These are phyloP conservation scores for Trypanosoma conorhini DNA, from an alignment of 208 protist genomes.

Conservation along the genomic window DNA sequence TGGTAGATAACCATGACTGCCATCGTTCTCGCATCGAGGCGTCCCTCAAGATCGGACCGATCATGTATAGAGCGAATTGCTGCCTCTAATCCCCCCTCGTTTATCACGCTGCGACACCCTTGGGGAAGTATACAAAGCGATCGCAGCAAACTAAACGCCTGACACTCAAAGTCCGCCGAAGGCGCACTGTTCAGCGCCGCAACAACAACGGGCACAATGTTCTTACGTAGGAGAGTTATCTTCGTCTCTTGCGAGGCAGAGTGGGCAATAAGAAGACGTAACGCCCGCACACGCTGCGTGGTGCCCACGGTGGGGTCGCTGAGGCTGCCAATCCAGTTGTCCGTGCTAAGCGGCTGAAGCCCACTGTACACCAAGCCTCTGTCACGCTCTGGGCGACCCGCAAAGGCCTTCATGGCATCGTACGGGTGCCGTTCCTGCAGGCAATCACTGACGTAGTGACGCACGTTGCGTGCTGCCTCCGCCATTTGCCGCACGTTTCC, in stretches of 20 bases:
- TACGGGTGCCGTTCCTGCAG: conserved; percentile 87
- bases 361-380: conserved; percentile 68
- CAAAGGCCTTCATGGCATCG: conserved; percentile 71
- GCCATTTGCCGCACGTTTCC: conserved; percentile 36
- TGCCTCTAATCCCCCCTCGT: conserved; percentile 50
- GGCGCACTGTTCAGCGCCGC: conserved; percentile 33
- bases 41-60: conserved; percentile 11
- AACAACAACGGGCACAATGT: conserved; percentile 52
- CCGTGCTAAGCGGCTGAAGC: conserved; percentile 30
- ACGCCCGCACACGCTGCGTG: conserved; percentile 52
- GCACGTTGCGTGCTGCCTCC: conserved; percentile 61
- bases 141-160: conserved; percentile 69
- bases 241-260: conserved; percentile 79
- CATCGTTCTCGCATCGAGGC: conserved; percentile 32
- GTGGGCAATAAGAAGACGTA: conserved; percentile 68
- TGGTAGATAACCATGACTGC: conserved; percentile 57
- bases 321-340: conserved; percentile 53
- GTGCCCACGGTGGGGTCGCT: conserved; percentile 46
- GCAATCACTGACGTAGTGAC: conserved; percentile 88
- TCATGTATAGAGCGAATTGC: conserved; percentile 33
- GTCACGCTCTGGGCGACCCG: conserved; percentile 48
- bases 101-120: conserved; percentile 66
- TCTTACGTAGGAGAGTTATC: conserved; percentile 62
- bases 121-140: conserved; percentile 76
- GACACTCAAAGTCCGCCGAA: conserved; percentile 45